Conservation (phyloP, 768 basidiomycete genomes). For the Psilocybe subaeruginosa region DNA sequence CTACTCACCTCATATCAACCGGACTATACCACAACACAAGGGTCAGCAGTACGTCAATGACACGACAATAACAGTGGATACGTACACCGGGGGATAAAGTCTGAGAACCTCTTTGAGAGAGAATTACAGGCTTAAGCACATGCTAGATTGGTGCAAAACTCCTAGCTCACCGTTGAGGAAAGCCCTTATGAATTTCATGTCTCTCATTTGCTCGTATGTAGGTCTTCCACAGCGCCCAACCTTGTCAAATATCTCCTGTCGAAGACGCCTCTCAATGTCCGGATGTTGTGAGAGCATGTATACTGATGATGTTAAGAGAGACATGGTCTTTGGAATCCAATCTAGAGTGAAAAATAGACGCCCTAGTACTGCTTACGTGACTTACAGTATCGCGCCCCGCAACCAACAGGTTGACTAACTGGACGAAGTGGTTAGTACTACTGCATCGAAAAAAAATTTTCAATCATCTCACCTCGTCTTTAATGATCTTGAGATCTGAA, state of each 20-base stretch:
- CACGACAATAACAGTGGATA: neutral
- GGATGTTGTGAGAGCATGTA: conserved; percentile 49
- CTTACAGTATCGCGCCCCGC: conserved; percentile 54
- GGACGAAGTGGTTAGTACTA: conserved; percentile 9
- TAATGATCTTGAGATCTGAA: conserved; percentile 18
- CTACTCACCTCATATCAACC: neutral
- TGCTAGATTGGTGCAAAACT: neutral
- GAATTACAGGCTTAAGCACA: neutral
- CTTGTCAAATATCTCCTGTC: conserved; percentile 40
- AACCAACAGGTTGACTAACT: conserved; percentile 49
- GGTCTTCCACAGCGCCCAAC: conserved; percentile 40
- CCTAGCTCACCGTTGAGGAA: conserved; percentile 30
- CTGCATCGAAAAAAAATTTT: neutral
- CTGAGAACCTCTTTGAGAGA: conserved; percentile 40
- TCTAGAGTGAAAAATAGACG: no score
- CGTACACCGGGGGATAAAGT: conserved; percentile 40
- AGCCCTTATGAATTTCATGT: conserved; percentile 42
- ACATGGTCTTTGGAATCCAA: conserved; percentile 33
- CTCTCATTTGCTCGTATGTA: conserved; percentile 45
- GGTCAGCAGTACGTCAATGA: neutral
- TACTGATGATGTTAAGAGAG: conserved; percentile 40
- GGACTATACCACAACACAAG: conserved; percentile 3
- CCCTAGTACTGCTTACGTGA: neutral
- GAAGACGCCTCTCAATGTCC: conserved; percentile 34
- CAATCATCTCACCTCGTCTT: conserved; percentile 17